phyloP scores from a whole-genome alignment of 2,329 filamentous ascomycete species.

The Tolypocladium album region DNA sequence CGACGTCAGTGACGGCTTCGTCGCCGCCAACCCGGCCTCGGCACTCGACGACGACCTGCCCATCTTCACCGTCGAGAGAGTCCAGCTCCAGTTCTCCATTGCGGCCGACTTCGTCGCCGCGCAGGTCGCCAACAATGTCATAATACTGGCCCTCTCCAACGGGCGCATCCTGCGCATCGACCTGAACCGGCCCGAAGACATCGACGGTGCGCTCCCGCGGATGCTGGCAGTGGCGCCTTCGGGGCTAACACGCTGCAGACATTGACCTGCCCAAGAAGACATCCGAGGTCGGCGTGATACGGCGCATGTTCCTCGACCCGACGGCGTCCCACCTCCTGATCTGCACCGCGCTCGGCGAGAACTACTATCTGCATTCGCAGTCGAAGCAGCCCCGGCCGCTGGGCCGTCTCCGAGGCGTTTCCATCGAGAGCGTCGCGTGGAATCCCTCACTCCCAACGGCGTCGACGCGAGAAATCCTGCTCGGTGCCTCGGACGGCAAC shows the following conservation, averaged over 20 bases:
- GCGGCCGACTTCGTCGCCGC: slow-evolving; percentile 93
- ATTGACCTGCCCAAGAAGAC: slow-evolving; percentile 94
- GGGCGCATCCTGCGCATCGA: slow-evolving; percentile 91
- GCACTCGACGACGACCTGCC: slow-evolving; percentile 60
- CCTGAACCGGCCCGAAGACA: slow-evolving; percentile 84
- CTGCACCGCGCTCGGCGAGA: slow-evolving; percentile 84
- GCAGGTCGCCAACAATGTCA: slow-evolving; percentile 94
- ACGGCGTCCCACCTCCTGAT: slow-evolving; percentile 91
- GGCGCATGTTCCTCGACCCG: slow-evolving; percentile 93
- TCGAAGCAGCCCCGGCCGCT: slow-evolving; percentile 78
- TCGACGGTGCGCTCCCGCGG: slow-evolving; percentile 55
- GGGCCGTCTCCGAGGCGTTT: slow-evolving; percentile 71
- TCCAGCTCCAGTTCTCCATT: slow-evolving; percentile 88
- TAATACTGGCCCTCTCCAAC: slow-evolving; percentile 84
- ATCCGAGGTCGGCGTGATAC: slow-evolving; percentile 83
- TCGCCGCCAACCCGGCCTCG: slow-evolving; percentile 51
- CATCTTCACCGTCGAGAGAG: slow-evolving; percentile 89
- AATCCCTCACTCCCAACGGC: slow-evolving; percentile 87
- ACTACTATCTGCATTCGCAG: slow-evolving; percentile 95
- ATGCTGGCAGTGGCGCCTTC: neutral
- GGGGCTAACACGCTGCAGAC: slow-evolving; percentile 42
- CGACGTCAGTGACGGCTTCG: slow-evolving; percentile 52
- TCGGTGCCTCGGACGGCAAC: slow-evolving; percentile 87
- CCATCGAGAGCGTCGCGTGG: slow-evolving; percentile 87
- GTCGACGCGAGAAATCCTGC: slow-evolving; percentile 84